Evolutionary conservation across 176 grass and related monocot species (phyloP), one percentile per base, ranked within the genome.

Genomic region (Juncus effusus): DNA sequence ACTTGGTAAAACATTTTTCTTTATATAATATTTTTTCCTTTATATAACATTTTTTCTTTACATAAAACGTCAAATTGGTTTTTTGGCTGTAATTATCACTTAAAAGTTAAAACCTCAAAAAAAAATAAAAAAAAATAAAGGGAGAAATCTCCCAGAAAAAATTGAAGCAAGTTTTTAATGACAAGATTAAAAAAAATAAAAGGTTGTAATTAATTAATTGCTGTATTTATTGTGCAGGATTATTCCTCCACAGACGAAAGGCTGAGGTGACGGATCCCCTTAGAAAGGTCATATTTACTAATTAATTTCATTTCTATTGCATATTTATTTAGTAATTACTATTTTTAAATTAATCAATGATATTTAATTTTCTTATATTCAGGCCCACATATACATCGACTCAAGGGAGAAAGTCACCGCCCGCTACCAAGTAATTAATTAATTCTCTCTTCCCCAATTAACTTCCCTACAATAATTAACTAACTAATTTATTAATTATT

Each of bases 231-330:
- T 64, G 75, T 84, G 19, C 75, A 97, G 88, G 94, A 45, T 87
- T 97, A 65, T 97, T 97, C 72, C 88, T 97, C 40, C 94, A 97
- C 56, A 77, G 94, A 60, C 88, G 94, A 19, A 93, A 97, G 77
- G 94, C 94, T 47, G 94, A 93, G 64, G 49, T 86, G 10, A 69
- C 79, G 49, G 94, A 97, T 66, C 80, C 82, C 4, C 60, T 84
- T 19, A 89, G 85, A 66, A 97, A 97, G 94, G 94, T 97, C 16
- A 76, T 28, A 0, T 28, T 28, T 28, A 28, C 19, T 28, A 28
- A 28, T 81, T 83, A 13, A 67, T 69, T 56, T 70, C 16, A 47
- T 47, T 47, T 47, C 44, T 9, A 47, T 9, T 28, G 19, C 19
- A 28, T 28, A 28, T 28, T 28, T 28, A 28, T 28, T 28, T 47